Percentiles rank a stretch among this genome's conserved stretches.
phyloP scores from a whole-genome alignment of 176 grass and related monocot genomes.

The Leersia perrieri region DNA sequence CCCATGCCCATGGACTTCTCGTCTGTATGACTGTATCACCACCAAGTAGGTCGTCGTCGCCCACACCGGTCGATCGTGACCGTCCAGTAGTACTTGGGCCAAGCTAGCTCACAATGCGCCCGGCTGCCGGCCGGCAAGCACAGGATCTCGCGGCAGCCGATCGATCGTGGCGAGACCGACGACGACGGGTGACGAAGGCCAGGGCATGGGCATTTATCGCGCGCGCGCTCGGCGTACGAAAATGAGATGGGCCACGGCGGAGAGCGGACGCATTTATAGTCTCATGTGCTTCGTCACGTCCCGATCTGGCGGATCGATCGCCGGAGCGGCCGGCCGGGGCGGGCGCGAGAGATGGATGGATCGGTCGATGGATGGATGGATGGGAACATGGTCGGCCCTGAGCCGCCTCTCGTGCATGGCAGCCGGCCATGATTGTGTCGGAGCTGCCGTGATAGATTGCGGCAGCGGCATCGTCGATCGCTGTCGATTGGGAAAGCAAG shows the following conservation, averaged over 20 bases:
- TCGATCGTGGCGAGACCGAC: too few relatives aligned
- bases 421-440: slow-evolving; percentile 40
- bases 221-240: neutral
- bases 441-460: neutral
- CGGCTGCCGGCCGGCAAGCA: neutral
- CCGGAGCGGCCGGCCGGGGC: too few relatives aligned
- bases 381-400: neutral
- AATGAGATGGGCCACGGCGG: neutral
- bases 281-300: slow-evolving; percentile 34
- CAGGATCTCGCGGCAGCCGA: too few relatives aligned
- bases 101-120: neutral
- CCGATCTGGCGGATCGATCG: neutral
- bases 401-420: neutral
- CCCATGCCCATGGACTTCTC: neutral
- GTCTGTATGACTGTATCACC: too few relatives aligned
- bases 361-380: too few relatives aligned
- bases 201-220: neutral
- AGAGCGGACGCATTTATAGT: slow-evolving; percentile 15
- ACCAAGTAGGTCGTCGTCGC: neutral
- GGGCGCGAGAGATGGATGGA: too few relatives aligned
- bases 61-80: too few relatives aligned
- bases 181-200: neutral
- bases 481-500: neutral
- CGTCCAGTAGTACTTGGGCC: neutral
- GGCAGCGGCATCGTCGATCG: neutral